A percentile compares a stretch with the other conserved stretches of the same genome.
These are phyloP conservation scores for Cajanus cajan DNA, from an alignment of 306 rosid genomes.

Conservation along the genomic window DNA sequence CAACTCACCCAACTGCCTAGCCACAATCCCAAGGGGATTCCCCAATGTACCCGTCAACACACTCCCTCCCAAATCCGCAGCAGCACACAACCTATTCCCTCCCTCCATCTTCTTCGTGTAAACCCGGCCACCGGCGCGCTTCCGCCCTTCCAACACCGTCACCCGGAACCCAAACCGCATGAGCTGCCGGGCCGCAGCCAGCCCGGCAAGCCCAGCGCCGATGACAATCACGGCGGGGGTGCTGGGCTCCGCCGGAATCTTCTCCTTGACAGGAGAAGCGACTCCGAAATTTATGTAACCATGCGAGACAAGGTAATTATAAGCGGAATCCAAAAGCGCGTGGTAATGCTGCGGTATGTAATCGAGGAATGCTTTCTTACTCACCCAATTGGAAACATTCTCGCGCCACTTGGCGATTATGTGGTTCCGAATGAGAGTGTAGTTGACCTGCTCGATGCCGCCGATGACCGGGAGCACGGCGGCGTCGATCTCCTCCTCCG, in stretches of 20 bases:
- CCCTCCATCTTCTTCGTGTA: slow-evolving; percentile 96
- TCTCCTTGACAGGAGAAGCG: slow-evolving; percentile 63
- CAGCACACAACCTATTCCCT: slow-evolving; percentile 78
- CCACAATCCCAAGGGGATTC: slow-evolving; percentile 91
- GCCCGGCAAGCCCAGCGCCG: slow-evolving; percentile 89
- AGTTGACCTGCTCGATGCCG: slow-evolving; percentile 93
- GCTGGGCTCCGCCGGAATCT: slow-evolving; percentile 52
- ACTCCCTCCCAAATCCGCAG: slow-evolving; percentile 97
- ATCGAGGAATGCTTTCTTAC: slow-evolving; percentile 64
- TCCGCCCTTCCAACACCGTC: slow-evolving; percentile 83
- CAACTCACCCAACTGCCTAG: slow-evolving; percentile 67
- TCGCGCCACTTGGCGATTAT: slow-evolving; percentile 96
- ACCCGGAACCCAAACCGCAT: slow-evolving; percentile 88
- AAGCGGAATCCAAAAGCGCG: slow-evolving; percentile 68
- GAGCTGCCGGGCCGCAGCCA: slow-evolving; percentile 88
- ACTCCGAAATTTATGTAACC: slow-evolving; percentile 89
- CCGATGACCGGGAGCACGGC: slow-evolving; percentile 71
- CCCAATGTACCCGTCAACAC: slow-evolving; percentile 94
- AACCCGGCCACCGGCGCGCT: slow-evolving; percentile 85
- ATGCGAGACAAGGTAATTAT: slow-evolving; percentile 67
- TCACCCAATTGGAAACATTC: slow-evolving; percentile 73
- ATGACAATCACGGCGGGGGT: slow-evolving; percentile 62
- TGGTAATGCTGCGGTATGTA: slow-evolving; percentile 66
- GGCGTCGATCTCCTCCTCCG: slow-evolving; percentile 86
- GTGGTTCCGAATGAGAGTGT: slow-evolving; percentile 84